Evolutionary conservation across 148 eudicot genomes (phyloP).

Genomic region (Heliamphora exappendiculata): DNA sequence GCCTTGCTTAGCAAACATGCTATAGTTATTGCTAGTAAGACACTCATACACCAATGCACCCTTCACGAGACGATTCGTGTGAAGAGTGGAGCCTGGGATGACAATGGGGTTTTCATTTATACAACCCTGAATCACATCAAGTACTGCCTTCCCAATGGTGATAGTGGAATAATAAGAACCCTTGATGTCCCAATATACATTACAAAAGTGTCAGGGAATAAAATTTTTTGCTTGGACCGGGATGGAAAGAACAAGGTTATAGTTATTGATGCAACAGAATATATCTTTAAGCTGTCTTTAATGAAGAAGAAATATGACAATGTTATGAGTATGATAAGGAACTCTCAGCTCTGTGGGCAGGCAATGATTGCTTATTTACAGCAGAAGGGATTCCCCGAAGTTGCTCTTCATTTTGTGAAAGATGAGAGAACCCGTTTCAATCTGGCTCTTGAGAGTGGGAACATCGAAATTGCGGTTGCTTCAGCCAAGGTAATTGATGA

Average conservation of each 20-base stretch:
- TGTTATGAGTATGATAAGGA: constrained; percentile 81
- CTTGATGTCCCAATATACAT: constrained; percentile 72
- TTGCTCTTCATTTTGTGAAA: constrained; percentile 78
- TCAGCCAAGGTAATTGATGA: constrained; percentile 80
- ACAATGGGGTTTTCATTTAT: constrained; percentile 79
- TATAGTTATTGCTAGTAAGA: constrained; percentile 64
- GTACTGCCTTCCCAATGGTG: constrained; percentile 93
- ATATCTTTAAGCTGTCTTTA: constrained; percentile 62
- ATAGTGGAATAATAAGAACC: constrained; percentile 75
- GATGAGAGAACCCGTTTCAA: constrained; percentile 77
- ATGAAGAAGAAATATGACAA: constrained; percentile 63
- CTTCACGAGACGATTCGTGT: constrained; percentile 82
- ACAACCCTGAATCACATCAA: constrained; percentile 76
- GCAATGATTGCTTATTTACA: constrained; percentile 86
- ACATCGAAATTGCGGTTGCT: constrained; percentile 72
- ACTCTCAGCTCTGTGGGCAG: constrained; percentile 75
- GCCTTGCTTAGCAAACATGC: constrained; percentile 79
- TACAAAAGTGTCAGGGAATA: constrained; percentile 59
- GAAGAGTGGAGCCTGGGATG: constrained; percentile 93
- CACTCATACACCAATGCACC: constrained; percentile 71
- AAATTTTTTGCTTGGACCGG: constrained; percentile 70
- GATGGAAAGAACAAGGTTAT: constrained; percentile 66
- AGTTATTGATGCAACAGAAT: constrained; percentile 68
- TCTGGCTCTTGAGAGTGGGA: constrained; percentile 69
- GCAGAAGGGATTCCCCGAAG: constrained; percentile 87